Evolutionary conservation across 805 yeast species (phyloP).

Genomic region (Tetrapisispora iriomotensis): DNA sequence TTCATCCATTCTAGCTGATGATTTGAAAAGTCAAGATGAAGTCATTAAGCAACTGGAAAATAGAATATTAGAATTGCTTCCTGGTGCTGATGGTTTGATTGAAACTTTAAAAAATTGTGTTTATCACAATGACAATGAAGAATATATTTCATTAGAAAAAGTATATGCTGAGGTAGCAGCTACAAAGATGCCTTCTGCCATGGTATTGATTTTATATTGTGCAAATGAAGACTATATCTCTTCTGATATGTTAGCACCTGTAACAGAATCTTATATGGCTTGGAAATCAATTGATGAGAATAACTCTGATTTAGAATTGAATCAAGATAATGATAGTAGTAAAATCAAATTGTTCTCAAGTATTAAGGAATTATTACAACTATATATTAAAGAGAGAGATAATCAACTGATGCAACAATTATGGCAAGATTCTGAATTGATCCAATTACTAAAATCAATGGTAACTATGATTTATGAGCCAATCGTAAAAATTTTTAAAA

Average conservation of each 20-base stretch:
- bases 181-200: slow-evolving; percentile 20
- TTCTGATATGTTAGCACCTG: slow-evolving; percentile 17
- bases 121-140: slow-evolving; percentile 13
- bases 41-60: slow-evolving; percentile 40
- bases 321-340: slow-evolving; percentile 3
- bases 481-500: slow-evolving; percentile 54
- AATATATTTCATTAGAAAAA: slow-evolving; percentile 4
- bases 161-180: slow-evolving; percentile 27
- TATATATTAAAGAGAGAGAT: slow-evolving; percentile 61
- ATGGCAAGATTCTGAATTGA: slow-evolving; percentile 79
- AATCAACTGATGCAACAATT: slow-evolving; percentile 63
- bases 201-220: slow-evolving; percentile 20
- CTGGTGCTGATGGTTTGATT: slow-evolving; percentile 19
- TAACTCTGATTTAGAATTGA: slow-evolving; percentile 1
- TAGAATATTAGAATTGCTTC: slow-evolving; percentile 22
- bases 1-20: slow-evolving; percentile 64
- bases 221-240: slow-evolving; percentile 13
- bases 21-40: slow-evolving; percentile 51
- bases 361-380: slow-evolving; percentile 51
- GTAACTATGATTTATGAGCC: slow-evolving; percentile 69
- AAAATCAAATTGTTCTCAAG: slow-evolving; percentile 40
- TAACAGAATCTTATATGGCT: slow-evolving; percentile 22
- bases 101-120: slow-evolving; percentile 26
- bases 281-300: slow-evolving; percentile 18
- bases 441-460: slow-evolving; percentile 63